phyloP scores from a whole-genome alignment of 257 asterid genomes.

The Primulina eburnea region DNA sequence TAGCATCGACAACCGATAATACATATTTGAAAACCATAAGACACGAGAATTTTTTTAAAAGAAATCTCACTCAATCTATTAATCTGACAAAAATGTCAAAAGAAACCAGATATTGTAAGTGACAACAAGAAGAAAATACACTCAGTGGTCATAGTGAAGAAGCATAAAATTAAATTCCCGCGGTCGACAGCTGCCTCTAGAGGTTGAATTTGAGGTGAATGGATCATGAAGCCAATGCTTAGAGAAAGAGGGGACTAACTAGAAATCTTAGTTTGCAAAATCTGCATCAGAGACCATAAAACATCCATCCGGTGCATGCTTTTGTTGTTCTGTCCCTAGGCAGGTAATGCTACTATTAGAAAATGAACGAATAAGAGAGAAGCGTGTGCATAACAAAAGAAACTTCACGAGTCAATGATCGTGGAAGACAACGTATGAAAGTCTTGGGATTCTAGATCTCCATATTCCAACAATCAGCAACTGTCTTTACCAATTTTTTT shows the following conservation, averaged over 20 bases:
- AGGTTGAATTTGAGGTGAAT: neutral
- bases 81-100: neutral
- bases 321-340: constrained; percentile 58
- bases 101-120: neutral
- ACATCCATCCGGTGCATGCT: constrained; percentile 94
- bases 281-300: constrained; percentile 89
- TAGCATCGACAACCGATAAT: too few species aligned
- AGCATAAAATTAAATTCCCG: neutral
- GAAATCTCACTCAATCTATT: neutral
- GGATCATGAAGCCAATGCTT: neutral
- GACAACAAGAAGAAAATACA: neutral
- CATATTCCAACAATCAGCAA: too few species aligned
- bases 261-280: constrained; percentile 57
- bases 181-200: neutral
- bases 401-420: neutral
- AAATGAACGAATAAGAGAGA: constrained; percentile 9
- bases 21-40: too few species aligned
- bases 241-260: constrained; percentile 13
- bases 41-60: neutral
- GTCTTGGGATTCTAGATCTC: neutral
- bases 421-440: neutral
- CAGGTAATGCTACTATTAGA: constrained; percentile 19
- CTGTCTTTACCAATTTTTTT: too few species aligned
- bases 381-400: neutral
- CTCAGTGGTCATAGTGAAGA: neutral